These are phyloP conservation scores for Sphaerosporella brunnea DNA, from an alignment of 495 filamentous ascomycete genomes.

Conservation along the genomic window DNA sequence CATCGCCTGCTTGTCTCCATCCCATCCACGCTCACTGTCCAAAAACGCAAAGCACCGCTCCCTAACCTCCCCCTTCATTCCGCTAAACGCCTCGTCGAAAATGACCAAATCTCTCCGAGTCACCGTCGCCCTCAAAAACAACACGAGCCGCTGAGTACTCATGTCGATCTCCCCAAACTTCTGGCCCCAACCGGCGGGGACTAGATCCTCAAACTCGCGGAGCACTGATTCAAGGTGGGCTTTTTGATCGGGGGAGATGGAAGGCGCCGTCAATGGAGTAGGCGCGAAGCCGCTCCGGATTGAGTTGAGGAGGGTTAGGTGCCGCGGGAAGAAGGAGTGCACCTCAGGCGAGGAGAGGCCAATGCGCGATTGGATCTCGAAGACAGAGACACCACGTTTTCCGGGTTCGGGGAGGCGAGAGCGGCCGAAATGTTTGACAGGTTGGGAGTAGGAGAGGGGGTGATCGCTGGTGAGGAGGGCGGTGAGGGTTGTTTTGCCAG, in stretches of 20 bases:
- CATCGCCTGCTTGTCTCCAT: constrained; percentile 48
- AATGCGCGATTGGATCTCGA: constrained; percentile 76
- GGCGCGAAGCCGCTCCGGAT: constrained; percentile 79
- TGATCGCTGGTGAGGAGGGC: constrained; percentile 90
- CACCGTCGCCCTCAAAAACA: constrained; percentile 72
- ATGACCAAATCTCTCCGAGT: constrained; percentile 75
- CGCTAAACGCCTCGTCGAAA: constrained; percentile 82
- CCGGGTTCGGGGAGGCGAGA: constrained; percentile 53
- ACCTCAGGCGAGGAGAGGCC: constrained; percentile 89
- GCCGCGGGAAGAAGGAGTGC: constrained; percentile 74
- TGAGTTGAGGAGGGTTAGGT: constrained; percentile 53
- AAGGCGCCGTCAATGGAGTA: constrained; percentile 56
- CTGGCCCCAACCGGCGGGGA: constrained; percentile 31
- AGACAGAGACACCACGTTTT: constrained; percentile 61
- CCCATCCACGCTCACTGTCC: constrained; percentile 38
- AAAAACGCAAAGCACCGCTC: constrained; percentile 73
- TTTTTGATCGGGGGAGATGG: constrained; percentile 35
- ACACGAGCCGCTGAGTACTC: constrained; percentile 60
- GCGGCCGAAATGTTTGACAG: constrained; percentile 68
- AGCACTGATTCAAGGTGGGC: constrained; percentile 3
- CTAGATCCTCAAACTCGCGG: constrained; percentile 10
- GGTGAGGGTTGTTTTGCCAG: constrained; percentile 80
- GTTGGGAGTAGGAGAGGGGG: constrained; percentile 77
- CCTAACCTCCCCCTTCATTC: constrained; percentile 64
- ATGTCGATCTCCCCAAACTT: constrained; percentile 58